These are phyloP conservation scores for Bruguiera parviflora DNA, from an alignment of 345 rosid species.

Conservation along the genomic window DNA sequence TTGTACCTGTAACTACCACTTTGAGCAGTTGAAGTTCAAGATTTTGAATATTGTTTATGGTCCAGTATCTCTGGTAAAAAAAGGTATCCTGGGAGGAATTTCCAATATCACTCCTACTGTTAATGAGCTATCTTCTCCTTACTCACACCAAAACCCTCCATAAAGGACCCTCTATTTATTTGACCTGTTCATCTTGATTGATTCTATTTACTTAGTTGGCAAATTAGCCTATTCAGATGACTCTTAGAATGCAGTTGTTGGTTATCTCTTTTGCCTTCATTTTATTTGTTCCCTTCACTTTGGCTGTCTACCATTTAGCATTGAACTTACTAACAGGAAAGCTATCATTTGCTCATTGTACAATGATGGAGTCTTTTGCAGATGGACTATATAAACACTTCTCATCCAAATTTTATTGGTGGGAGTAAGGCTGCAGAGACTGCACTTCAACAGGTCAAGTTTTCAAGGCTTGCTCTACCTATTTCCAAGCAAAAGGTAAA, in stretches of 20 bases:
- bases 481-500: slow-evolving; percentile 60
- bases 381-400: slow-evolving; percentile 97
- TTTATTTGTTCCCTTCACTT: no score
- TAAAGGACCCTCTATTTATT: not conserved
- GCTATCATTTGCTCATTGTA: not conserved
- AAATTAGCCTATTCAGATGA: not conserved
- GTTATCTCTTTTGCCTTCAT: not conserved
- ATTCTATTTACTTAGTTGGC: not conserved
- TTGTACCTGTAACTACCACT: no score
- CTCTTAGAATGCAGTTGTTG: not conserved
- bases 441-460: slow-evolving; percentile 68
- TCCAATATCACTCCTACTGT: no score
- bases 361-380: slow-evolving; percentile 19
- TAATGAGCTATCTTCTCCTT: no score
- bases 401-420: slow-evolving; percentile 87
- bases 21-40: no score
- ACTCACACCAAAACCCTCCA: no score
- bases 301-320: no score
- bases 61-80: no score
- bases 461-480: slow-evolving; percentile 57
- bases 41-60: no score
- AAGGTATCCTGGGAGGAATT: no score
- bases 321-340: no score
- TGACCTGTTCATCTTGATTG: not conserved
- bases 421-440: slow-evolving; percentile 87